These are phyloP conservation scores for Gracilariopsis chorda DNA, from an alignment of 23 red algal genomes.

Conservation along the genomic window DNA sequence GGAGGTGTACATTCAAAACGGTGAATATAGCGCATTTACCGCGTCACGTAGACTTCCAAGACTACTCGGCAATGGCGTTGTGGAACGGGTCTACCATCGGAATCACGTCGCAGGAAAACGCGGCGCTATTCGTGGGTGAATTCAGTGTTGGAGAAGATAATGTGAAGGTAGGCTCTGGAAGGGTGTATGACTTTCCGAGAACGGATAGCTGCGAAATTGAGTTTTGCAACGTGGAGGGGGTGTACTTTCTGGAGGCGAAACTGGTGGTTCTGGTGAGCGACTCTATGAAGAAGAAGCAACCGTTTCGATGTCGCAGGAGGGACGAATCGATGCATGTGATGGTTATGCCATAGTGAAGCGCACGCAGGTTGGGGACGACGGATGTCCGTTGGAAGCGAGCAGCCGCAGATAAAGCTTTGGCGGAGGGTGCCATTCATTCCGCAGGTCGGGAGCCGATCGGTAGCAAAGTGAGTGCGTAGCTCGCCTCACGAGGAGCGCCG, in stretches of 20 bases:
- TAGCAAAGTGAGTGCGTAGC: too few species aligned
- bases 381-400: too few species aligned
- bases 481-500: too few species aligned
- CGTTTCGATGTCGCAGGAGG: neutral
- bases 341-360: neutral
- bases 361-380: too few species aligned
- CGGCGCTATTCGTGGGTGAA: constrained; percentile 46
- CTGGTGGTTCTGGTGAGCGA: constrained; percentile 32
- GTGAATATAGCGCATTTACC: constrained; percentile 16
- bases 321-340: constrained; percentile 45
- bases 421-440: too few species aligned
- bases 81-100: constrained; percentile 8
- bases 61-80: constrained; percentile 48
- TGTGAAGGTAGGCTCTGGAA: neutral
- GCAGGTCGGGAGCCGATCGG: too few species aligned
- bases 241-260: constrained; percentile 8
- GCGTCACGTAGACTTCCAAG: neutral
- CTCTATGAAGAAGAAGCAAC: constrained; percentile 60
- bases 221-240: constrained; percentile 57
- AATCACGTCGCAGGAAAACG: constrained; percentile 44
- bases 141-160: neutral
- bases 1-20: constrained; percentile 16
- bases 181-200: constrained; percentile 51
- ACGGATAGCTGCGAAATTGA: neutral
- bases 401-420: too few species aligned